Evolutionary conservation across 2,329 filamentous ascomycete genomes (phyloP), one percentile per base, ranked within the genome.

Genomic region (Aspergillus sp.): DNA sequence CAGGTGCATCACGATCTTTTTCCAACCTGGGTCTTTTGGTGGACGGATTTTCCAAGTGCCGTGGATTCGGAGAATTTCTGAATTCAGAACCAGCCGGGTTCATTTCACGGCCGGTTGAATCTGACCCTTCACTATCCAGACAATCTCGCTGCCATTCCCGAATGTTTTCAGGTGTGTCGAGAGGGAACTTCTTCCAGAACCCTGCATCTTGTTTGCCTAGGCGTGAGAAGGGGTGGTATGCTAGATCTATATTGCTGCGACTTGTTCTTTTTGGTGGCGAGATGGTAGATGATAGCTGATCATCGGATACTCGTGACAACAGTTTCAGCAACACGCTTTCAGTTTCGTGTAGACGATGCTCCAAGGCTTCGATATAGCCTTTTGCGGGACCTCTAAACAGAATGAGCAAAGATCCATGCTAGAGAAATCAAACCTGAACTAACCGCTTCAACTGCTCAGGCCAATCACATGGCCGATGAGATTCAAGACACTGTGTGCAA

Each of bases 281-380:
- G 9, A 65, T 49, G 7, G 56, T 50, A 7, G 44, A 43, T 6
- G 54, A 53, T 2, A 70, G 46, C 41, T 69, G 64, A 3, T 56
- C 42, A 31, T 65, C 51, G 1, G 62, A 53, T 26, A 67, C 46
- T 3, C 63, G 54, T 10, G 63, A 56, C 4, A 71, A 56, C 6
- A 72, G 43, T 13, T 56, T 61, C 7, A 73, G 45, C 9, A 74
- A 54, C 10, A 67, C 57, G 1, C 49, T 59, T 46, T 74, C 71
- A 0, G 70, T 71, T 37, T 70, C 64, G 36, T 64, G 60, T 1
- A 74, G 60, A 32, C 70, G 61, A 26, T 68, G 58, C 37, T 73
- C 70, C 12, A 74, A 50, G 11, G 67, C 65, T 53, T 73, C 70
- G 12, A 68, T 62, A 40, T 73, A 72, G 6, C 71, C 71, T 47